Conservation (phyloP, 1,284 basidiomycete species). For the Trichosporon sp. region DNA sequence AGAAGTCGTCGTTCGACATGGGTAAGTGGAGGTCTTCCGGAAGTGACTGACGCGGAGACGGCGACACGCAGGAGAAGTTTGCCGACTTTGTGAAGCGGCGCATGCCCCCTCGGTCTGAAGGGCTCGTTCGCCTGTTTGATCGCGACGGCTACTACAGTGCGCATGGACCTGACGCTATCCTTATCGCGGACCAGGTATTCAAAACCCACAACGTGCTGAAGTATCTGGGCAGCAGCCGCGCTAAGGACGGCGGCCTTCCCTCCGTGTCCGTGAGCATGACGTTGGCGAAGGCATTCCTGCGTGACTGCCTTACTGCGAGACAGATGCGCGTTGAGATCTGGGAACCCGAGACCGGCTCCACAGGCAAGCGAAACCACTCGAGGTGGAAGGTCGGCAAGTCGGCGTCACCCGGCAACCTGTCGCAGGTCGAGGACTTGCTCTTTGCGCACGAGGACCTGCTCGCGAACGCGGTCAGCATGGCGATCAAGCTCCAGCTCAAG, state of each 20-base stretch:
- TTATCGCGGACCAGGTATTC: constrained; percentile 77
- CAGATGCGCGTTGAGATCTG: constrained; percentile 96
- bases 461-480: constrained; percentile 86
- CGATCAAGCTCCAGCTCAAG: constrained; percentile 74
- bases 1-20: constrained; percentile 54
- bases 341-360: constrained; percentile 68
- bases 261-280: constrained; percentile 76
- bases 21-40: constrained; percentile 28
- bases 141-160: constrained; percentile 81
- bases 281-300: constrained; percentile 81
- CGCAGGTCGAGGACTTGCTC: constrained; percentile 89
- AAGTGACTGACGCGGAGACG: constrained; percentile 55
- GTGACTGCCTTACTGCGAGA: constrained; percentile 85
- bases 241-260: constrained; percentile 60
- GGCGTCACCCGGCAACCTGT: constrained; percentile 86
- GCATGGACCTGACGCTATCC: constrained; percentile 85
- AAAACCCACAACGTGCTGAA: constrained; percentile 84
- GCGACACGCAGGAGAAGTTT: constrained; percentile 72
- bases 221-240: constrained; percentile 62
- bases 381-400: constrained; percentile 79
- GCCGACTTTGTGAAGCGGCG: constrained; percentile 68
- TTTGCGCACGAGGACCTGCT: constrained; percentile 82
- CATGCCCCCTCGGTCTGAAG: constrained; percentile 62
- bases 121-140: constrained; percentile 79
- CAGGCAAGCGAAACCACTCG: constrained; percentile 65